Conservation (phyloP, 1,139 yeast genomes). For the Yamadazyma aaseri region DNA sequence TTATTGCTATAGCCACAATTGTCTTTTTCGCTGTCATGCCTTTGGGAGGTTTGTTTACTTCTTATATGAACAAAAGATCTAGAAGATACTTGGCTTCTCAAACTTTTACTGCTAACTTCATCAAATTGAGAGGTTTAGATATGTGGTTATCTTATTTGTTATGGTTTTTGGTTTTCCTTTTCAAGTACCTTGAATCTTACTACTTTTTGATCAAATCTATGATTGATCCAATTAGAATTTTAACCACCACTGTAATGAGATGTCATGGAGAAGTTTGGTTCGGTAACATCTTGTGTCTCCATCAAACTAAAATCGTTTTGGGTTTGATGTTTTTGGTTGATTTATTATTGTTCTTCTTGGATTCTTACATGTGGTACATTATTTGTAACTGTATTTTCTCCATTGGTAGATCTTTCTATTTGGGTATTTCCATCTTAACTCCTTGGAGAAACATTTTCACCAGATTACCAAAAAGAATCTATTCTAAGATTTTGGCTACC, state of each 20-base stretch:
- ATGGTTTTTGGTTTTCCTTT: constrained; percentile 86
- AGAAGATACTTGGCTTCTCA: constrained; percentile 92
- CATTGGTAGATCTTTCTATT: constrained; percentile 94
- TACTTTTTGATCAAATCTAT: constrained; percentile 86
- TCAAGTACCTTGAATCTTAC: constrained; percentile 88
- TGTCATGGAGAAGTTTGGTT: constrained; percentile 88
- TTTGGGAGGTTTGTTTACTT: constrained; percentile 92
- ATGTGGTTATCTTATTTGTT: constrained; percentile 95
- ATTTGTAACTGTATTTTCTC: constrained; percentile 92
- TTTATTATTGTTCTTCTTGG: constrained; percentile 92
- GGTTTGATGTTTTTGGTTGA: constrained; percentile 93
- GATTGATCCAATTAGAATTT: constrained; percentile 87
- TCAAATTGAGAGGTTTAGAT: constrained; percentile 78
- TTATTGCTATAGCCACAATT: constrained; percentile 81
- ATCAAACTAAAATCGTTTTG: constrained; percentile 83
- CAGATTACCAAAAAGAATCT: constrained; percentile 96
- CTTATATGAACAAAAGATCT: constrained; percentile 84
- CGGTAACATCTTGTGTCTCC: constrained; percentile 69
- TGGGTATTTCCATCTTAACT: constrained; percentile 96
- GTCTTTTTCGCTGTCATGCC: constrained; percentile 94
- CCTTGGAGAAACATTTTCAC: constrained; percentile 99
- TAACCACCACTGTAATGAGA: constrained; percentile 48
- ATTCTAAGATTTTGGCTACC: constrained; percentile 94
- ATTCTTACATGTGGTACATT: constrained; percentile 98
- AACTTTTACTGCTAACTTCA: constrained; percentile 91